phyloP scores from a whole-genome alignment of 805 yeast genomes.

The Metschnikowia hibisci region DNA sequence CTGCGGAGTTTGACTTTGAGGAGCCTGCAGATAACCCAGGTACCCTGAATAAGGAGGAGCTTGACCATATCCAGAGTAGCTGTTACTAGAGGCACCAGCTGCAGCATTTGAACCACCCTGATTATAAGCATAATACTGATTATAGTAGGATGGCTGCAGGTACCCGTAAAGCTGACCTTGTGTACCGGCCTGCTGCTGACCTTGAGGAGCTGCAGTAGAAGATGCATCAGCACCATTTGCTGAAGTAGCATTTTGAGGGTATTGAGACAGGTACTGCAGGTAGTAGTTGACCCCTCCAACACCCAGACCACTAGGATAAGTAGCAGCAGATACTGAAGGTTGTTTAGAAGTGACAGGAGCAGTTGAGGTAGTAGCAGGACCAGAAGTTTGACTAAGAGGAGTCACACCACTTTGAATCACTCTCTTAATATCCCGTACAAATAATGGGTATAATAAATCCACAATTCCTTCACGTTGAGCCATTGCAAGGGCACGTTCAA shows the following conservation, averaged over 20 bases:
- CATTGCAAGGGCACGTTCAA: constrained; percentile 75
- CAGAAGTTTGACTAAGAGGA: constrained; percentile 22
- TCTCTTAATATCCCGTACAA: constrained; percentile 66
- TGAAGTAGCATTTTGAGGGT: constrained; percentile 10
- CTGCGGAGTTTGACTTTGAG: constrained; percentile 10
- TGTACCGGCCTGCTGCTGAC: constrained; percentile 11
- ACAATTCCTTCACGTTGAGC: constrained; percentile 71
- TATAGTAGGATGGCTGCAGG: constrained; percentile 25
- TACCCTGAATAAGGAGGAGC: constrained; percentile 17
- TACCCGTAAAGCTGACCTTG: constrained; percentile 19
- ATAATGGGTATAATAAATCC: constrained; percentile 29
- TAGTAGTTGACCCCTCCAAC: constrained; percentile 12
- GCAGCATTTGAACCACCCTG: constrained; percentile 12
- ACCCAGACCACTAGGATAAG: constrained; percentile 8
- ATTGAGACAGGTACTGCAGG: constrained; percentile 19
- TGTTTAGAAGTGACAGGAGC: constrained; percentile 7
- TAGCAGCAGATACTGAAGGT: constrained; percentile 6
- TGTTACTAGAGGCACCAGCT: constrained; percentile 7
- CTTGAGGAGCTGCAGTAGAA: constrained; percentile 12
- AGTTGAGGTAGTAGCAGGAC: constrained; percentile 7
- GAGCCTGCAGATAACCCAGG: constrained; percentile 14
- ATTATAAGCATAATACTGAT: constrained; percentile 47
- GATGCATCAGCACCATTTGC: constrained; percentile 7
- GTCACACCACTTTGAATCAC: constrained; percentile 45
- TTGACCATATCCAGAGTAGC: constrained; percentile 18